Base-by-base conservation (phyloP, 108 stramenopile species). In the Cyclotella atomus region DNA sequence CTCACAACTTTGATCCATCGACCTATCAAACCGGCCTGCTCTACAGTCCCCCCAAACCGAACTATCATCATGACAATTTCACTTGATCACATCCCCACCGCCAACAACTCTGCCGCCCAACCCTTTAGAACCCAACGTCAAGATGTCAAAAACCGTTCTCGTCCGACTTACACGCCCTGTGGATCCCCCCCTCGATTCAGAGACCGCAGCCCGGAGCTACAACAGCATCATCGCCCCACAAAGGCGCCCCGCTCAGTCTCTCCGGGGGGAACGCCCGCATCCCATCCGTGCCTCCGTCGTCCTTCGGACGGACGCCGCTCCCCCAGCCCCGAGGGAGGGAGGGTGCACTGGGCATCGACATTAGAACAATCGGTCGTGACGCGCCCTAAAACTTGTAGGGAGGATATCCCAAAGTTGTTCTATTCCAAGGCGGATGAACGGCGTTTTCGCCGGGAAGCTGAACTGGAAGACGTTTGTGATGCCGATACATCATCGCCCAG, bases 351-450 rank as follows among this genome's bases (percentile, higher is more conserved):
- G 68, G 73, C 60, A 16, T 21, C 34, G 1, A 28, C 24, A 21
- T 30, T 80, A 23, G 74, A 66, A 14, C 41, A 59, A 10, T 29
- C 41, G 33, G 36, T 75, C 32, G 23, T 10, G 30, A 75, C 73
- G 10, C 79, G 79, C 35, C 79, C 79, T 5, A 61, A 61, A 45
- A 80, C 79, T 0, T 59, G 46, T 19, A 46, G 52, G 25, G 59
- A 75, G 24, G 73, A 80, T 54, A 75, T 74, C n/a, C 35, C 74
- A 5, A 15, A 29, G 15, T 56, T 80, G 27, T 80, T 75, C 41
- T 80, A 80, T 72, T 80, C 79, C 1, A 60, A 59, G 59, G 56
- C 73, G 34, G 79, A 80, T 29, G 79, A 80, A 57, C 30, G 34
- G 43, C 73, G 79, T 44, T 80, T 80, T 35, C 79, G 79, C 3